These are phyloP conservation scores for Panicum virgatum DNA, from an alignment of 202 grass and related monocot genomes.

Conservation along the genomic window DNA sequence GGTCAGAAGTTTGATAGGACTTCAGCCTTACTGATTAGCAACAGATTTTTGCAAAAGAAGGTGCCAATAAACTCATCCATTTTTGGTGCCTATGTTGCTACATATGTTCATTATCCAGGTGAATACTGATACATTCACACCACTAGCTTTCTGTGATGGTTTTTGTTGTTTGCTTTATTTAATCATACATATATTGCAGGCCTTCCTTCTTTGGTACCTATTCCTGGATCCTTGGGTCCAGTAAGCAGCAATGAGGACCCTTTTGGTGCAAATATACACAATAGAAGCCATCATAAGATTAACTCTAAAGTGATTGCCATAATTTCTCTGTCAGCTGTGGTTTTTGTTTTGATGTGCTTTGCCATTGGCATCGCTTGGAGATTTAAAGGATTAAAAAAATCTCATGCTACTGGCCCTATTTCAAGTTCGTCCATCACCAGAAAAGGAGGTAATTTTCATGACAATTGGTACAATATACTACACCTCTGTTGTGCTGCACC, in stretches of 20 bases:
- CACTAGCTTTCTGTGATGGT: neutral
- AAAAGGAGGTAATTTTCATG: constrained; percentile 59
- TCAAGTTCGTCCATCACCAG: constrained; percentile 43
- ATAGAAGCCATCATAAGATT: constrained; percentile 49
- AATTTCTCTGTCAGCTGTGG: constrained; percentile 70
- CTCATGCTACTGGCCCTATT: constrained; percentile 39
- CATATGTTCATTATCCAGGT: constrained; percentile 79
- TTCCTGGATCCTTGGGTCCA: constrained; percentile 50
- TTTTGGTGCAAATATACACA: constrained; percentile 59
- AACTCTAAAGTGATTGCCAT: constrained; percentile 59
- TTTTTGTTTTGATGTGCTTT: constrained; percentile 54
- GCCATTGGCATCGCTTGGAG: constrained; percentile 57
- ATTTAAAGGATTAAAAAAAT: constrained; percentile 50
- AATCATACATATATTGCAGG: constrained; percentile 49
- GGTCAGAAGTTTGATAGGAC: constrained; percentile 82
- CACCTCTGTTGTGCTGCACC: neutral
- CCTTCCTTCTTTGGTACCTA: constrained; percentile 60
- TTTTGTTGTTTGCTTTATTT: constrained; percentile 29
- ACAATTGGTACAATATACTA: neutral
- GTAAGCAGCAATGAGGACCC: constrained; percentile 54
- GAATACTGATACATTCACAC: constrained; percentile 22
- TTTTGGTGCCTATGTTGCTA: constrained; percentile 68
- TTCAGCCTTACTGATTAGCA: constrained; percentile 66
- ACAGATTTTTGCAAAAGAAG: constrained; percentile 77
- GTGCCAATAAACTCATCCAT: constrained; percentile 59